A percentile compares a stretch with the other conserved stretches of the same genome.
These are phyloP conservation scores for Gleditsia sinensis DNA, from an alignment of 306 rosid species.

Conservation along the genomic window DNA sequence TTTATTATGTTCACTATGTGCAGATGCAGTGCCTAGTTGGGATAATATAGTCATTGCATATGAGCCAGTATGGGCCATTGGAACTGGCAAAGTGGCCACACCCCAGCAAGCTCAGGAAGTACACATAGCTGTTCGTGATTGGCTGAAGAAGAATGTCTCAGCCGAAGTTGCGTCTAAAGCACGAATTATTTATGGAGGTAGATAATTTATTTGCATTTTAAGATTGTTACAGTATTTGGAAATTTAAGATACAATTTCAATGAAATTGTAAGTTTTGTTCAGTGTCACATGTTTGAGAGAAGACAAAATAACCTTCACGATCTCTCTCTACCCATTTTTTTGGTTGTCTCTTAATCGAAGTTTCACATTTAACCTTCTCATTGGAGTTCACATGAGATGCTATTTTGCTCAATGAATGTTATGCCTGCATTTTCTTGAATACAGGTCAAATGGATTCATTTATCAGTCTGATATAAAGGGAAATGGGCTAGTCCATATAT, in stretches of 20 bases:
- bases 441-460: neutral
- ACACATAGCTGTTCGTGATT: slow-evolving; percentile 86
- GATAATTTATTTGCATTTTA: slow-evolving; percentile 26
- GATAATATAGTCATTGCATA: slow-evolving; percentile 90
- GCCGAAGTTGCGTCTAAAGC: slow-evolving; percentile 91
- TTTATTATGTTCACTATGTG: slow-evolving; percentile 20
- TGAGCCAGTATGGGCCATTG: slow-evolving; percentile 99
- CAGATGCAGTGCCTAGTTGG: slow-evolving; percentile 97
- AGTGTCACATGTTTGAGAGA: neutral
- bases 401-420: neutral
- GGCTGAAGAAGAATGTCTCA: slow-evolving; percentile 85
- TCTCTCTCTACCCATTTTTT: neutral
- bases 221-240: neutral
- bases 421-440: neutral
- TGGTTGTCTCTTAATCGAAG: neutral
- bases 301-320: neutral
- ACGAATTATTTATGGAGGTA: slow-evolving; percentile 97
- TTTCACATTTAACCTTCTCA: neutral
- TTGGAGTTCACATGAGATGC: neutral
- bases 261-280: slow-evolving; percentile 1
- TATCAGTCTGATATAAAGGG: neutral
- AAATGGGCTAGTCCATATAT: neutral
- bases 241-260: slow-evolving; percentile 3
- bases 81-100: slow-evolving; percentile 96
- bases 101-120: slow-evolving; percentile 99